Base-by-base conservation (phyloP, 306 rosid genomes). In the Trifolium repens region DNA sequence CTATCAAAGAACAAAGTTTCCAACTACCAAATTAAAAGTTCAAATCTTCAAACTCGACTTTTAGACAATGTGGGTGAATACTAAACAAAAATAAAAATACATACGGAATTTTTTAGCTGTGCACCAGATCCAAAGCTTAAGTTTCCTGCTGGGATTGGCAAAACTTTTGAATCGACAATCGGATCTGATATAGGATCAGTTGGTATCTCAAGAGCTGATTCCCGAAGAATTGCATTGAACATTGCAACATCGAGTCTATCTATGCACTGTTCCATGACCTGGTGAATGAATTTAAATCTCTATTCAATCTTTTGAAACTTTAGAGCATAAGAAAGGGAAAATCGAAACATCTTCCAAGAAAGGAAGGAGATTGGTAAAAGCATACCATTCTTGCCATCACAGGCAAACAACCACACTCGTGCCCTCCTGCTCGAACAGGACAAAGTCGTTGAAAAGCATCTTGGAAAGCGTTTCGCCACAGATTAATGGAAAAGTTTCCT, bases 91-190 rank as follows among this genome's bases (percentile, higher is more conserved):
- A 6, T 17, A 32, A 22, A 73, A 22, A 58, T 54, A 77, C 92
- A 3, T 85, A 94, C 98, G 13, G 92, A 94, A 81, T 94, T 94
- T 83, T 94, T 94, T 14, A 94, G 96, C 68, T 92, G 99, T 68
- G 99, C 99, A 75, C 99, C 99, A 37, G 99, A 94, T 19, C 99
- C 96, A 67, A 94, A 94, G 78, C 99, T 94, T 87, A 94, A 85
- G 80, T 94, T 85, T 62, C 99, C 99, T 26, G 97, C 97, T 7
- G 96, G 96, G 81, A 94, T 94, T 30, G 99, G 97, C 82, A 94
- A 83, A 82, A 94, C 99, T 78, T 85, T 89, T 34, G 96, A 83
- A 85, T 94, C 99, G 50, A 92, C 78, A 30, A 94, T 91, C 71
- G 99, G 99, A 80, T 94, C 99, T 34, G 99, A 94, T 58, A 94